Base-by-base conservation (phyloP, 768 basidiomycete species). In the Pisolithus marmoratus region DNA sequence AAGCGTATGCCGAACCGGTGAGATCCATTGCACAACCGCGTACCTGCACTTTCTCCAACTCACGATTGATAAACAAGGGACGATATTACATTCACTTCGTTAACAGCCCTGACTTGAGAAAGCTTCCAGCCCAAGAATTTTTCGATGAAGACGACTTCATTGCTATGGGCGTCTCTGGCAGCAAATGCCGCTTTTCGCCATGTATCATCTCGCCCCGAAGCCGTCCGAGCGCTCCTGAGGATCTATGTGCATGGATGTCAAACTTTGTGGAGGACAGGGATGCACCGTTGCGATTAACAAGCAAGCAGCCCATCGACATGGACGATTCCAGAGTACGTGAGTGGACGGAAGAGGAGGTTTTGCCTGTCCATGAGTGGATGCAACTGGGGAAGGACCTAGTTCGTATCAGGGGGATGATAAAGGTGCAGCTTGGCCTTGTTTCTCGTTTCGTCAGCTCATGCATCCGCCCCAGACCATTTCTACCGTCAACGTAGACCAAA, bases 261-360 rank as follows among this genome's bases (percentile, higher is more conserved):
- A 58, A 73, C 62, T 58, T 54, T 53, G 57, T 60, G 14, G 49
- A 56, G 29, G 59, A 49, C 51, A 52, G 58, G 31, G 60, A 63
- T 17, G 52, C 58, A 4, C 62, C 60, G 2, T 51, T 50, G 41
- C 53, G 45, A 8, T 53, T 72, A 54, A 61, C 46, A 0, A 51
- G 59, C 20, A 47, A 41, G 15, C 63, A 53, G 11, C 48, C 58
- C 12, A 43, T 64, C 43, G 50, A 70, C 24, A 65, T 71, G 54
- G 69, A 68, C 43, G 70, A 67, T 43, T 64, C 55, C 1, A 65
- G 76, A 46, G 68, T 78, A 19, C 70, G 76, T 9, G 72, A 73
- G 48, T 72, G 66, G 63, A 72, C 69, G 12, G 26, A 12, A 12
- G 69, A 73, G 29, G 78, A 79, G 50, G 55, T 64, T 46, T 49